Evolutionary conservation across 179 eudicot genomes (phyloP), one percentile per base, ranked within the genome.

Genomic region (Silene coronaria): DNA sequence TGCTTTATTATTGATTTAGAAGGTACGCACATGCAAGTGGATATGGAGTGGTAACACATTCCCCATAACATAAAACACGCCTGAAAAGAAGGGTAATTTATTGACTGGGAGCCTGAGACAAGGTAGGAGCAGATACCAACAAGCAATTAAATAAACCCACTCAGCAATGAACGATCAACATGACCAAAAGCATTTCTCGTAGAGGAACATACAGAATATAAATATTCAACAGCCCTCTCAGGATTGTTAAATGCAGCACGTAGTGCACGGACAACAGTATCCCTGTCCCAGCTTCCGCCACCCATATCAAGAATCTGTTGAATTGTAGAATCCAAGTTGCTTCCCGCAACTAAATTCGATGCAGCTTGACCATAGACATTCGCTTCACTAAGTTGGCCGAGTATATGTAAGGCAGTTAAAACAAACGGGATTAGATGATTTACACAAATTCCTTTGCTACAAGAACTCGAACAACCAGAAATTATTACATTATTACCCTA

Each of bases 261-360:
- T 66, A 92, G 82, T 63, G 98, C 97, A 69, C 96, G 97, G 32
- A 90, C 76, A 78, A 94, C 97, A 23, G 90, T 92, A 77, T 91
- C 96, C 82, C 97, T 82, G 74, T 92, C 97, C 98, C 98, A 94
- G 75, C 91, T 92, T 75, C 97, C 98, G 74, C 97, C 98, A 72
- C 98, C 98, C 97, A 94, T 92, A 55, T 94, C 98, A 82, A 94
- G 88, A 83, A 94, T 88, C 64, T 92, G 88, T 79, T 92, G 98
- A 75, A 94, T 72, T n/a, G 93, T 90, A 62, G 78, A 32, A 84
- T 94, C 97, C 71, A 94, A 84, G 73, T 73, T 84, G 85, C 76
- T 89, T 78, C 98, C 98, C 63, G 96, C 97, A 27, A 94, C 98
- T 79, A 94, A 91, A 74, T 89, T 92, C 28, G 98, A 94, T 36